These are phyloP conservation scores for Trifolium subterraneum DNA, from an alignment of 306 rosid genomes.

Conservation along the genomic window DNA sequence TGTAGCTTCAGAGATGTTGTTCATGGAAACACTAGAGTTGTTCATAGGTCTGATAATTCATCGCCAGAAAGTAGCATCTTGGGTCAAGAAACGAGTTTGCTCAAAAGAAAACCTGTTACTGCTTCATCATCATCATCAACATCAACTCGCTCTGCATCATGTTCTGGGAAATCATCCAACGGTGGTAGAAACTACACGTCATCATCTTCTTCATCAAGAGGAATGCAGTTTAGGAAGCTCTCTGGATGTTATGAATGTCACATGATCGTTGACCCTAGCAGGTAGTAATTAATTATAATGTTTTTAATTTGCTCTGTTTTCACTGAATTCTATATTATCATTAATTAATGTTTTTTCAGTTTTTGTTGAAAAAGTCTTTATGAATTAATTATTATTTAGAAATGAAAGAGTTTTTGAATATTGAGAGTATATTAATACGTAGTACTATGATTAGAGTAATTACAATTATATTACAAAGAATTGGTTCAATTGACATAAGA, in stretches of 20 bases:
- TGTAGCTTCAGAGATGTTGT: constrained; percentile 90
- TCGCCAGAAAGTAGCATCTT: constrained; percentile 89
- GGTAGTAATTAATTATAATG: constrained; percentile 40
- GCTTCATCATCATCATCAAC: constrained; percentile 52
- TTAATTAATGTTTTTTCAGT: not conserved
- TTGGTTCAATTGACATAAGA: no score
- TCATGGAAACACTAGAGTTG: constrained; percentile 83
- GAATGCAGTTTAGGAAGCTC: constrained; percentile 88
- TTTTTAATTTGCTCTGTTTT: not conserved
- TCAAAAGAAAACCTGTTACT: constrained; percentile 53
- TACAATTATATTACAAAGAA: no score
- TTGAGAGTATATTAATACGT: no score
- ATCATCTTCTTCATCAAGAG: constrained; percentile 72
- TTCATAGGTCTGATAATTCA: constrained; percentile 84
- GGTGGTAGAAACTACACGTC: constrained; percentile 52
- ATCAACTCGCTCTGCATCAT: constrained; percentile 7
- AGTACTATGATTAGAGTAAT: not conserved
- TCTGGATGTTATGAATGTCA: constrained; percentile 98
- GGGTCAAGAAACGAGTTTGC: constrained; percentile 76
- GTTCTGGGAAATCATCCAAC: constrained; percentile 64
- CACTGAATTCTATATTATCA: not conserved
- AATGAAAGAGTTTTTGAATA: not conserved
- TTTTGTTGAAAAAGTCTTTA: constrained; percentile 1
- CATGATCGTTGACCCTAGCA: constrained; percentile 89
- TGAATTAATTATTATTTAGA: not conserved